Base-by-base conservation (phyloP, 1,284 basidiomycete species). In the Microbotryomycetes sp. region DNA sequence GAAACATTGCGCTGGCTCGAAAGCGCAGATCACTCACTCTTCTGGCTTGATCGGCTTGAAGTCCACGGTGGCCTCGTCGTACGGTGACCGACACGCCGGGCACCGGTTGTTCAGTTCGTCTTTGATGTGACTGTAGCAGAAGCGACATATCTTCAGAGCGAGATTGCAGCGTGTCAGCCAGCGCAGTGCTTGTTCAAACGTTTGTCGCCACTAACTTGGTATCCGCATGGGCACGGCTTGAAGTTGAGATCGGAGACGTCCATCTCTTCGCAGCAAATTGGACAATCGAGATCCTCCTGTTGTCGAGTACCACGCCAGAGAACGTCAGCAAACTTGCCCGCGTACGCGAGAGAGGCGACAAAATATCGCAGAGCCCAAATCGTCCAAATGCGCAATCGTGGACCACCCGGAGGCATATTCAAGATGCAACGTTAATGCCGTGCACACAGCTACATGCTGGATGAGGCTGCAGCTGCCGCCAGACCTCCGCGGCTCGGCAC, bases 91-190 rank as follows among this genome's bases (percentile, higher is more conserved):
- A 78, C 96, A 99, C 35, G 96, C 96, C 45, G 96, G 96, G 76
- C 96, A 99, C 57, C 91, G 85, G 65, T 93, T 88, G 76, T 98
- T 98, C 62, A 96, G 80, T 78, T 96, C 89, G 79, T 91, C 84
- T 80, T 90, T 88, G 82, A 97, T 94, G 78, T 97, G 92, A 78
- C 97, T 91, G 86, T 93, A 98, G 77, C 96, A 99, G 79, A 99
- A 99, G 63, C 93, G 89, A 76, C 96, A 99, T 71, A 99, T 93
- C 92, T 97, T 70, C 13, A 52, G 45, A 45, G 30, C 23, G 52
- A 46, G 27, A 41, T 21, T 46, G 11, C 31, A 29, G 24, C 26
- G 46, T 27, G 51, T 30, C 46, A 64, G 64, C 57, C 69, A 65
- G 65, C 11, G 13, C 21, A 1, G 27, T 7, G 23, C n/a, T 5